phyloP scores from a whole-genome alignment of 2,329 filamentous ascomycete genomes.

The Fusarium sp. region DNA sequence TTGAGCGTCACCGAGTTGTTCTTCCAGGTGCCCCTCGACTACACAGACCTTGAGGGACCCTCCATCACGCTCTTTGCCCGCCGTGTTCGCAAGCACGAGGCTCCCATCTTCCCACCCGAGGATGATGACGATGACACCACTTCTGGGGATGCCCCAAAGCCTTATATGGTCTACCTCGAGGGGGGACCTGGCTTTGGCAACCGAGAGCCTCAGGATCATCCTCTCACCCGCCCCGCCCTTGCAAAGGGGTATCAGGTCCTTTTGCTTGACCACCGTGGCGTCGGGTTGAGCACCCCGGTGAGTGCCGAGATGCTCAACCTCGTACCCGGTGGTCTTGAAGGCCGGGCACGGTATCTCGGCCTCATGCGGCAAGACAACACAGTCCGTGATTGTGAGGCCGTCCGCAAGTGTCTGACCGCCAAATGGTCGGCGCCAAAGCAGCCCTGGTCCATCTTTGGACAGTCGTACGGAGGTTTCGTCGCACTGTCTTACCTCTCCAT shows the following conservation, averaged over 20 bases:
- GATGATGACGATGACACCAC: constrained; percentile 33
- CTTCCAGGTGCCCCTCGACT: constrained; percentile 88
- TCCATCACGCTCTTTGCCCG: constrained; percentile 83
- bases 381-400: constrained; percentile 88
- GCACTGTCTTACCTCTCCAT: constrained; percentile 85
- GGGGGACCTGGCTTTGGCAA: constrained; percentile 89
- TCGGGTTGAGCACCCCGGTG: constrained; percentile 85
- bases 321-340: constrained; percentile 68
- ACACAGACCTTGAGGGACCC: constrained; percentile 69
- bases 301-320: constrained; percentile 75
- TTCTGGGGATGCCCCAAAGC: constrained; percentile 54
- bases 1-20: constrained; percentile 83
- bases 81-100: constrained; percentile 75
- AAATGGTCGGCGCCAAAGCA: constrained; percentile 76
- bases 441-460: constrained; percentile 89
- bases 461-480: constrained; percentile 94
- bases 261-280: constrained; percentile 91
- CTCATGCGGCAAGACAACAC: constrained; percentile 91
- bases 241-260: constrained; percentile 87
- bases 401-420: constrained; percentile 79
- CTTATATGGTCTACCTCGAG: constrained; percentile 80
- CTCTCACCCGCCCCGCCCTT: constrained; percentile 77
- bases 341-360: constrained; percentile 84
- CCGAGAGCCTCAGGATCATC: constrained; percentile 77
- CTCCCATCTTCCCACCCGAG: constrained; percentile 64